Base-by-base conservation (phyloP, 2,329 filamentous ascomycete genomes). In the Claviceps africana region DNA sequence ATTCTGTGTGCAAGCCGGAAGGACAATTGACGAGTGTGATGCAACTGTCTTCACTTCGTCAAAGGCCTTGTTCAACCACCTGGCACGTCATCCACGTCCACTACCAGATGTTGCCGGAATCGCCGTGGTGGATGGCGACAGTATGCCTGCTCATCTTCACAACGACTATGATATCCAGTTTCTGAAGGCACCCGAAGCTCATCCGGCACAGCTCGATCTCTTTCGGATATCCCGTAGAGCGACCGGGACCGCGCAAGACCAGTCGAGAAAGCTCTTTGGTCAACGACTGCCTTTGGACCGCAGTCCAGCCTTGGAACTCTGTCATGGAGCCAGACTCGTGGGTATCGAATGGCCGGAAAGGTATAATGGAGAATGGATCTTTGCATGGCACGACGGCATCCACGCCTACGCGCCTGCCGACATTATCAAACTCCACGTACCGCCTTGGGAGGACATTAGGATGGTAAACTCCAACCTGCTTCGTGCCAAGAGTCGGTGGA, bases 161-260 rank as follows among this genome's bases (percentile, higher is more conserved):
- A 74, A 79, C 58, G 71, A 79, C 61, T 79, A 74, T 49, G 77
- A 81, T 54, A 60, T 81, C 8, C 72, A 77, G 57, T 71, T 80
- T 47, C 64, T 64, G 37, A 56, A 65, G 6, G 66, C 72, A 2
- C 67, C 70, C 0, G 60, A 61, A 25, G 54, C 63, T 5, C 74
- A 75, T 2, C 67, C 71, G 2, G 68, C 73, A 52, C 59, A 65
- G 1, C 68, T 70, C n/a, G 67, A 71, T 56, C 61, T 51, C 51
- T 64, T 55, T 0, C 70, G 76, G 48, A 63, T 76, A 3, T 58
- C 62, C 3, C 60, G 59, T 33, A 63, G 75, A 30, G 74, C 77
- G 0, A 68, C 68, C 0, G 77, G 68, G 0, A 62, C 70, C 1
- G 67, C 76, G 2, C 67, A 64, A 17, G 72, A 76, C 45, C 73